Percentiles rank a stretch among this genome's conserved stretches.
These are phyloP conservation scores for Dictyostelium capitatum DNA, from an alignment of 78 protist genomes.

Conservation along the genomic window DNA sequence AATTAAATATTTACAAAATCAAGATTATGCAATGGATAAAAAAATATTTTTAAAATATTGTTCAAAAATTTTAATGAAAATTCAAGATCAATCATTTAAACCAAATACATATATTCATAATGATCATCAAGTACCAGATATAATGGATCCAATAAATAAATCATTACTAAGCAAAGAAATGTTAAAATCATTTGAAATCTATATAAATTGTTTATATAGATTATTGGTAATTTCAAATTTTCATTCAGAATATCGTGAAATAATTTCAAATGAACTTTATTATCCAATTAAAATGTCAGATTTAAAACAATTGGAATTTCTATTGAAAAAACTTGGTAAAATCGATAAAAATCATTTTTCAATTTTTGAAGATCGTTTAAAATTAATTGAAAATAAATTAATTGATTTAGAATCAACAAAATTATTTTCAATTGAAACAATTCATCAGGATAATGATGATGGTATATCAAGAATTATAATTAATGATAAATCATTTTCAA, in stretches of 20 bases:
- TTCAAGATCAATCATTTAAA: background rate
- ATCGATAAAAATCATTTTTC: background rate
- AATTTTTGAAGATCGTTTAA: constrained; percentile 1
- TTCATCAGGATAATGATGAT: background rate
- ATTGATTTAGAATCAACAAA: background rate
- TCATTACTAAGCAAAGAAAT: background rate
- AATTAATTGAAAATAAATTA: background rate
- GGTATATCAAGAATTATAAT: background rate
- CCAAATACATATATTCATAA: background rate
- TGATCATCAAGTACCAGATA: background rate
- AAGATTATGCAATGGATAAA: background rate
- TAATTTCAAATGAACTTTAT: background rate
- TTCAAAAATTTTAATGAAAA: background rate
- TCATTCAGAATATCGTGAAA: background rate
- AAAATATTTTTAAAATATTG: background rate
- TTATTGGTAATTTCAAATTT: background rate
- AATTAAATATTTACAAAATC: background rate
- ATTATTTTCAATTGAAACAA: background rate
- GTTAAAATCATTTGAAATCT: background rate
- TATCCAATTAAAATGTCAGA: background rate
- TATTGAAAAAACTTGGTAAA: background rate
- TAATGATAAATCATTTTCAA: constrained; percentile 45
- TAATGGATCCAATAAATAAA: background rate
- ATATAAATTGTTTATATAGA: background rate
- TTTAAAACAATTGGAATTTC: background rate